Evolutionary conservation across 495 filamentous ascomycete genomes (phyloP).

Genomic region (Daldinia loculata): DNA sequence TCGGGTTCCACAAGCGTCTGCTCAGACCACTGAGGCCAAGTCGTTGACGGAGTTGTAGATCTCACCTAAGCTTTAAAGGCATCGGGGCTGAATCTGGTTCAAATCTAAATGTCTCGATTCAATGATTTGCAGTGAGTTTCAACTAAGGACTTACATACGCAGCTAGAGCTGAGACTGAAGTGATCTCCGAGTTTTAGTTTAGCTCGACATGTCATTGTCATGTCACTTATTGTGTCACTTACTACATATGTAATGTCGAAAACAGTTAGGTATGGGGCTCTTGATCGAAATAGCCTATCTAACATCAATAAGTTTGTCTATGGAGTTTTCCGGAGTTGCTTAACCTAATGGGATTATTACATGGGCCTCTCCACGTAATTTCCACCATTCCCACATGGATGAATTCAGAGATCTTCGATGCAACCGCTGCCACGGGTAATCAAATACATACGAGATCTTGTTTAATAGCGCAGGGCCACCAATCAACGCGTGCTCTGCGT

Average conservation of each 20-base stretch:
- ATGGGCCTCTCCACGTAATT: slow-evolving; percentile 22
- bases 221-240: not conserved
- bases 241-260: no score
- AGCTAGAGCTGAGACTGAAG: not conserved
- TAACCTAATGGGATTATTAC: slow-evolving; percentile 5
- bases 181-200: not conserved
- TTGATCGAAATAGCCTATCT: not conserved
- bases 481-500: slow-evolving; percentile 4
- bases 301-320: slow-evolving; percentile 11
- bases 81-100: slow-evolving; percentile 25
- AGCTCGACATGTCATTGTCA: not conserved
- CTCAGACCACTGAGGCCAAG: not conserved
- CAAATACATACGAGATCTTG: slow-evolving; percentile 39
- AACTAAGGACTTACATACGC: not conserved
- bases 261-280: not conserved
- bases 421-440: slow-evolving; percentile 24
- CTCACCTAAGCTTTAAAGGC: slow-evolving; percentile 27
- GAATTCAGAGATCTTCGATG: slow-evolving; percentile 29
- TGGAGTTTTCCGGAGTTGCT: slow-evolving; percentile 9
- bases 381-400: slow-evolving; percentile 21
- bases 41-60: slow-evolving; percentile 17
- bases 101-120: slow-evolving; percentile 16
- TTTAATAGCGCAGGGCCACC: slow-evolving; percentile 26
- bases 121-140: slow-evolving; percentile 6
- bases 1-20: not conserved